Evolutionary conservation across 2,329 filamentous ascomycete species (phyloP).

Genomic region (Alternaria postmessia): DNA sequence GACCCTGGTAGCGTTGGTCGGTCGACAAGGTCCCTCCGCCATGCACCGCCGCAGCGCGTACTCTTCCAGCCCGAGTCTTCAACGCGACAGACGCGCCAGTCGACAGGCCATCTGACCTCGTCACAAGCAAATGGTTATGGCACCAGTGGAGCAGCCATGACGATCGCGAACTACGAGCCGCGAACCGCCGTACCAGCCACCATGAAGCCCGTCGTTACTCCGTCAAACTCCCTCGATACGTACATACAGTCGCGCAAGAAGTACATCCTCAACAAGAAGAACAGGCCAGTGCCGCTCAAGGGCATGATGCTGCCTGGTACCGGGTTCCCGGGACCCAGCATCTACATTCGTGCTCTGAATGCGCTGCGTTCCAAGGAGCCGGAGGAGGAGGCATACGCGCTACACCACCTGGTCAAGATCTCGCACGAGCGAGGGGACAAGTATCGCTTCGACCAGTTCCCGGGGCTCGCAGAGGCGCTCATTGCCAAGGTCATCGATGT

Average conservation of each 20-base stretch:
- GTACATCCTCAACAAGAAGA: constrained; percentile 56
- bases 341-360: constrained; percentile 87
- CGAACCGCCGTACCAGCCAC: constrained; percentile 68
- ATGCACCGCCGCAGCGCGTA: constrained; percentile 84
- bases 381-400: constrained; percentile 87
- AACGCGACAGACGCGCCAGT: constrained; percentile 69
- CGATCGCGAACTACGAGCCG: constrained; percentile 75
- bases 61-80: constrained; percentile 84
- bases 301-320: constrained; percentile 69
- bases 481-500: constrained; percentile 85
- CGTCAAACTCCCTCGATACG: constrained; percentile 74
- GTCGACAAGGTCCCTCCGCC: constrained; percentile 65
- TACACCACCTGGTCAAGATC: constrained; percentile 94
- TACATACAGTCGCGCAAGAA: constrained; percentile 68
- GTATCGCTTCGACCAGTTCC: constrained; percentile 92
- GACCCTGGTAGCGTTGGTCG: constrained; percentile 57
- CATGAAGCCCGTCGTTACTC: constrained; percentile 77
- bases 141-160: constrained; percentile 57
- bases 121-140: constrained; percentile 55
- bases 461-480: constrained; percentile 84
- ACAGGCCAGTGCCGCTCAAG: constrained; percentile 50
- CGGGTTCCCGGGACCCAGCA: constrained; percentile 81
- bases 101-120: constrained; percentile 49
- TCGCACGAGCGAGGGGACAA: constrained; percentile 95
- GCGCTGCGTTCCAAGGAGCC: constrained; percentile 81